Evolutionary conservation across 371 early-diverging fungal genomes (phyloP).

Genomic region (Furculomyces boomerangus): DNA sequence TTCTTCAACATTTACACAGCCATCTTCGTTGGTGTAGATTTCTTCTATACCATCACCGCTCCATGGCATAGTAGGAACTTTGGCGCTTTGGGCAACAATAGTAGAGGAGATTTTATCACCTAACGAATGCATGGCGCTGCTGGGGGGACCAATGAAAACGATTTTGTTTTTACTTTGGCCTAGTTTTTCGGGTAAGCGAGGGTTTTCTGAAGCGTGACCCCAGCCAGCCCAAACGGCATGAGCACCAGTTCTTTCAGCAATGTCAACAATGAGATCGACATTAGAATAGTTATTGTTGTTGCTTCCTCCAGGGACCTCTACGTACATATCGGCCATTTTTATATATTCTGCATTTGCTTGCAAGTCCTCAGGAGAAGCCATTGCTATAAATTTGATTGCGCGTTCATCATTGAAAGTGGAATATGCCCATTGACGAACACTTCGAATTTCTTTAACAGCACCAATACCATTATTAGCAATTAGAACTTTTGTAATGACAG

Average conservation of each 20-base stretch:
- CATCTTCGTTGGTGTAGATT: slow-evolving; percentile 36
- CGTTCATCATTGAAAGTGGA: slow-evolving; percentile 93
- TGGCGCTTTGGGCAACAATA: slow-evolving; percentile 89
- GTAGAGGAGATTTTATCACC: slow-evolving; percentile 98
- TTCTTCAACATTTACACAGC: slow-evolving; percentile 64
- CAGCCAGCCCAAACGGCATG: slow-evolving; percentile 63
- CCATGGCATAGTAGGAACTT: slow-evolving; percentile 94
- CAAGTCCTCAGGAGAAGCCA: slow-evolving; percentile 97
- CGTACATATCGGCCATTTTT: slow-evolving; percentile 95
- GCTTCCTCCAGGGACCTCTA: slow-evolving; percentile 91
- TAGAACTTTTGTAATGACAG: slow-evolving; percentile 72
- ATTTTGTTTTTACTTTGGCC: slow-evolving; percentile 54
- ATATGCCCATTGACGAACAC: slow-evolving; percentile 95
- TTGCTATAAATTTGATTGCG: slow-evolving; percentile 90
- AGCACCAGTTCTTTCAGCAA: slow-evolving; percentile 87
- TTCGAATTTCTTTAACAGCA: slow-evolving; percentile 97
- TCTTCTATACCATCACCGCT: slow-evolving; percentile 74
- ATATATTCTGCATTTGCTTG: slow-evolving; percentile 94
- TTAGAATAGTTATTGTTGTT: slow-evolving; percentile 97
- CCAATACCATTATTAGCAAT: slow-evolving; percentile 99
- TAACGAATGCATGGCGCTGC: slow-evolving; percentile 94
- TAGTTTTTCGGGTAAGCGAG: slow-evolving; percentile 81
- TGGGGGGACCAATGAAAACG: slow-evolving; percentile 95
- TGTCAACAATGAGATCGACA: slow-evolving; percentile 91
- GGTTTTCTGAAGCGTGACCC: slow-evolving; percentile 99